Percentiles rank a stretch among this genome's conserved stretches.
phyloP scores from a whole-genome alignment of 345 rosid genomes.

The Angophora floribunda region DNA sequence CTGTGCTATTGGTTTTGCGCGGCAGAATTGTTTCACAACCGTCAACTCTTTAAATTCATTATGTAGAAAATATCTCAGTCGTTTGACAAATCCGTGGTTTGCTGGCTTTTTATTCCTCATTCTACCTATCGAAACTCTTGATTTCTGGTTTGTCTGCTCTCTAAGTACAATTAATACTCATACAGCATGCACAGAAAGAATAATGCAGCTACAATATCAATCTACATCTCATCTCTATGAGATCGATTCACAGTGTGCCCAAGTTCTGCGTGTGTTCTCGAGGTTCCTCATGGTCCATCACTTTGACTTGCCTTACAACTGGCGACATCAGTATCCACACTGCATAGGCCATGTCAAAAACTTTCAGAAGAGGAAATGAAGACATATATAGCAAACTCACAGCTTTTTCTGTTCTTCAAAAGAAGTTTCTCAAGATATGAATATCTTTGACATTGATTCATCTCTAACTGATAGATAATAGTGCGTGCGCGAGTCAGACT shows the following conservation, averaged over 20 bases:
- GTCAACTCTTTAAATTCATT: neutral
- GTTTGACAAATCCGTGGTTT: neutral
- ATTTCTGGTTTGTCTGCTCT: neutral
- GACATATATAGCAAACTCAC: neutral
- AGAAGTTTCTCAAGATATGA: neutral
- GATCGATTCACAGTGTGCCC: neutral
- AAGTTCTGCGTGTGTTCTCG: neutral
- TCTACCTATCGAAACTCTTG: neutral
- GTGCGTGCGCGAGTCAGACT: neutral
- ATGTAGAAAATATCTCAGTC: neutral
- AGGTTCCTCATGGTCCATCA: slow-evolving; percentile 17
- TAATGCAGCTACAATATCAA: neutral
- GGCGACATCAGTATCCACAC: slow-evolving; percentile 82
- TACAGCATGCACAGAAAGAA: neutral
- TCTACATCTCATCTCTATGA: neutral
- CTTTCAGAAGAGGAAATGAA: neutral
- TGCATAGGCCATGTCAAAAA: slow-evolving; percentile 7
- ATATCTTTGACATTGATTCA: neutral
- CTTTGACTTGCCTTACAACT: slow-evolving; percentile 40
- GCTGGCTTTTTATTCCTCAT: neutral
- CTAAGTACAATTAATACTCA: neutral
- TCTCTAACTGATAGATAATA: neutral
- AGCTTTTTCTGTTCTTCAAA: neutral
- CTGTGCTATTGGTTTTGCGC: neutral
- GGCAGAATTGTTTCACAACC: neutral